Conservation (phyloP, 2,329 filamentous ascomycete species). For the Aspergillus piperis region DNA sequence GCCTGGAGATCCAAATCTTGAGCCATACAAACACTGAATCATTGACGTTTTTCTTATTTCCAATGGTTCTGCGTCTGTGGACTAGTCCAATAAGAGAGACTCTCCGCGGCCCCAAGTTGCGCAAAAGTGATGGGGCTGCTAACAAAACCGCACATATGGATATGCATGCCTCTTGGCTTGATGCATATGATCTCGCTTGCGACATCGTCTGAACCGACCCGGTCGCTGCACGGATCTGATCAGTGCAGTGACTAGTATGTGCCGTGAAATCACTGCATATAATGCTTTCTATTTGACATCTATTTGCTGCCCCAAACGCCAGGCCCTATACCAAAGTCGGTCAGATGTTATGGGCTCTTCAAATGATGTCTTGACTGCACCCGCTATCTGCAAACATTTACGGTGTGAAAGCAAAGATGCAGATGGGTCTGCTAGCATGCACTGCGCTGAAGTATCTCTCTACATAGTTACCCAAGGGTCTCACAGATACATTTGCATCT, state of each 20-base stretch:
- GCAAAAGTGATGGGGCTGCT: not conserved
- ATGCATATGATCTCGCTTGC: not conserved
- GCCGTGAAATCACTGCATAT: not conserved
- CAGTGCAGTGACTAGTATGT: not conserved
- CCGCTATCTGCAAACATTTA: not conserved
- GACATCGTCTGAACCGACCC: not conserved
- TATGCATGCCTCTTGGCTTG: not conserved
- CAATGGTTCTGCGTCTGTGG: not conserved
- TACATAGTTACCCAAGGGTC: not conserved
- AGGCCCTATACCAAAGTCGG: not conserved
- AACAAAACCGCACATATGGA: too few relatives aligned
- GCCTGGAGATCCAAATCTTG: slow-evolving; percentile 59
- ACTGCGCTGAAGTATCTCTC: not conserved
- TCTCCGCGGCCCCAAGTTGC: not conserved
- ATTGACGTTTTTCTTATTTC: not conserved
- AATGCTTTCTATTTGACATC: not conserved
- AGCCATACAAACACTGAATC: not conserved
- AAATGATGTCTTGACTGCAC: not conserved
- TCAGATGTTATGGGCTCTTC: not conserved
- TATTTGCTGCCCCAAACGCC: not conserved
- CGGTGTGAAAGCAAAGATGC: not conserved
- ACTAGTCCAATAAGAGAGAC: not conserved
- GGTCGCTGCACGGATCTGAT: not conserved
- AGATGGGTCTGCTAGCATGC: not conserved
- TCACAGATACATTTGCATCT: too few relatives aligned